Conservation (phyloP, 768 basidiomycete genomes). For the Royoungia palumana region DNA sequence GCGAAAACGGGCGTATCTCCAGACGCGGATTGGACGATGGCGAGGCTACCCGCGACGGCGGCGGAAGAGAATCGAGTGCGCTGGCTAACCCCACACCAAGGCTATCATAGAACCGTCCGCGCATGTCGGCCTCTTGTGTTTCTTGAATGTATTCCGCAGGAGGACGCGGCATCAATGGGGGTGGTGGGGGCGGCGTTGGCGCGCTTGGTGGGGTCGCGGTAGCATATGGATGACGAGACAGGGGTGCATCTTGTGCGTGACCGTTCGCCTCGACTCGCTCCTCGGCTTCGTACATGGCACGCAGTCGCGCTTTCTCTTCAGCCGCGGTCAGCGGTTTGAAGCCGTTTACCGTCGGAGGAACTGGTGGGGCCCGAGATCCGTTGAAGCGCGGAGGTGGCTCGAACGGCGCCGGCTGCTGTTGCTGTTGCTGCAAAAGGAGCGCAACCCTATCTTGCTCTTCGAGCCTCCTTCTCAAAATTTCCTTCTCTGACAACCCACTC, state of each 20-base stretch:
- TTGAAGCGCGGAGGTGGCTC: slow-evolving; percentile 29
- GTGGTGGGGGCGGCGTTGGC: slow-evolving; percentile 67
- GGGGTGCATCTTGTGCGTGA: neutral
- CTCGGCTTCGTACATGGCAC: slow-evolving; percentile 60
- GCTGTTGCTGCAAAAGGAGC: slow-evolving; percentile 21
- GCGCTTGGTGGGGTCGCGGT: slow-evolving; percentile 8
- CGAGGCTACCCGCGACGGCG: slow-evolving; percentile 15
- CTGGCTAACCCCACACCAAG: slow-evolving; percentile 24
- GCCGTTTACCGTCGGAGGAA: slow-evolving; percentile 24
- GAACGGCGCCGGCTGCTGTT: neutral
- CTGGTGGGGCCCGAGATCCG: slow-evolving; percentile 29
- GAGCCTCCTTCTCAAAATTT: slow-evolving; percentile 50
- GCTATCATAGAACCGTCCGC: slow-evolving; percentile 40
- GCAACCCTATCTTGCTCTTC: slow-evolving; percentile 52
- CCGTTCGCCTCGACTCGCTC: slow-evolving; percentile 36
- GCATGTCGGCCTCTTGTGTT: slow-evolving; percentile 70
- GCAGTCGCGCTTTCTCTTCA: slow-evolving; percentile 74
- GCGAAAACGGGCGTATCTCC: slow-evolving; percentile 47
- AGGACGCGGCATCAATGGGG: slow-evolving; percentile 73
- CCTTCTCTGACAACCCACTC: slow-evolving; percentile 49
- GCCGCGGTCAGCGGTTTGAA: slow-evolving; percentile 55
- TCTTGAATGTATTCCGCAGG: slow-evolving; percentile 79
- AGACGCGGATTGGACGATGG: slow-evolving; percentile 19
- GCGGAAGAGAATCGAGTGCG: slow-evolving; percentile 33
- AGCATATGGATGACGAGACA: slow-evolving; percentile 16